These are phyloP conservation scores for Azolla pinnata DNA, from an alignment of 75 land plant genomes.

Conservation along the genomic window DNA sequence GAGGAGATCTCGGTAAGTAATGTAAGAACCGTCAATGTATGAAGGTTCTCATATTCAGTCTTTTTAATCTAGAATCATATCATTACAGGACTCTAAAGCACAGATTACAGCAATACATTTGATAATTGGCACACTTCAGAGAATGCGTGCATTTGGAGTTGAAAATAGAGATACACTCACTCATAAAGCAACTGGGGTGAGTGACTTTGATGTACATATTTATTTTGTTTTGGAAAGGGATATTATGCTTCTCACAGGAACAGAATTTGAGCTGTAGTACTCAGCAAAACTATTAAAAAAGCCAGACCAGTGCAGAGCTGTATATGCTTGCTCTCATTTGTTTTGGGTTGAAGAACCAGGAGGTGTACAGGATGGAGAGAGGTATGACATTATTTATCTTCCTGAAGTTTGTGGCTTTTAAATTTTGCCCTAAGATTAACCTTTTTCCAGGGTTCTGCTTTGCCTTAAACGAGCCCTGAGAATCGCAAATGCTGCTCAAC, in stretches of 20 bases:
- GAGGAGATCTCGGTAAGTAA: slow-evolving; percentile 81
- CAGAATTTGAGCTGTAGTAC: slow-evolving; percentile 39
- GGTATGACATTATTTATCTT: slow-evolving; percentile 28
- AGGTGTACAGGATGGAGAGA: slow-evolving; percentile 81
- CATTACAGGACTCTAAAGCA: slow-evolving; percentile 78
- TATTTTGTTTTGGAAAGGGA: too few relatives aligned
- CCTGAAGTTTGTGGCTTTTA: background rate
- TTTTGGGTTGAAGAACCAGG: slow-evolving; percentile 91
- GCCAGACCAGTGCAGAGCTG: slow-evolving; percentile 90
- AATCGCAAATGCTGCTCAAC: slow-evolving; percentile 99
- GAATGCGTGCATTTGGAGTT: slow-evolving; percentile 84
- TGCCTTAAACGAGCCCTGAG: slow-evolving; percentile 93
- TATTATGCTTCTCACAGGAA: background rate
- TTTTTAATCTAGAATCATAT: background rate
- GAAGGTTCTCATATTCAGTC: background rate
- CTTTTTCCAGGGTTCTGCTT: slow-evolving; percentile 69
- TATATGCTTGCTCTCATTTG: slow-evolving; percentile 87
- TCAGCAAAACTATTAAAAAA: slow-evolving; percentile 94
- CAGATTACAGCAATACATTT: slow-evolving; percentile 94
- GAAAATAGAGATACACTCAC: slow-evolving; percentile 97
- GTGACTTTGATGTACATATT: slow-evolving; percentile 1
- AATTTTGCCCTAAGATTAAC: too few relatives aligned
- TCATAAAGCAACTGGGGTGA: slow-evolving; percentile 98
- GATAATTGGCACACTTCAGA: slow-evolving; percentile 87
- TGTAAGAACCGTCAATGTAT: background rate